A percentile compares a stretch with the other conserved stretches of the same genome.
phyloP scores from a whole-genome alignment of 805 yeast genomes.

The Kuraishia piskuri region DNA sequence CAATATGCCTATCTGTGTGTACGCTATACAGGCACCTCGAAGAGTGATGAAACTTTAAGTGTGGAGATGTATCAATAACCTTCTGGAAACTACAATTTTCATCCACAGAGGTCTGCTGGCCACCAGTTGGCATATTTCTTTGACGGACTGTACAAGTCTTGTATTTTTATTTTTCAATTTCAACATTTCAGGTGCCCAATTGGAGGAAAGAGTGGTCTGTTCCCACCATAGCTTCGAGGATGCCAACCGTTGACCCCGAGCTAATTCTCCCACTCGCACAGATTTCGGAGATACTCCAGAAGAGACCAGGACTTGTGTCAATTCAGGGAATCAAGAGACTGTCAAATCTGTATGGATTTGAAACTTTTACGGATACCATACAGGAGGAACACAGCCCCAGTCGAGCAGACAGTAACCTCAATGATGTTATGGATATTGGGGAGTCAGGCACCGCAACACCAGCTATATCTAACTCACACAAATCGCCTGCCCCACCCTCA shows the following conservation, averaged over 20 bases:
- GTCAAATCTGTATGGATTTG: conserved; percentile 28
- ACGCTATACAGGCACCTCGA: no score
- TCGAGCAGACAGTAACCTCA: neutral
- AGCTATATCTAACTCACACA: neutral
- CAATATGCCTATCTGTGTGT: no score
- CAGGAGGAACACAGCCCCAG: neutral
- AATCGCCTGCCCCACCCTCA: neutral
- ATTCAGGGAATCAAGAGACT: conserved; percentile 23
- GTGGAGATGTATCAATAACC: no score
- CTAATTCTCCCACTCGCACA: conserved; percentile 21
- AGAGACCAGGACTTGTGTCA: conserved; percentile 25
- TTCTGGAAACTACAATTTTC: no score
- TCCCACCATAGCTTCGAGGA: conserved; percentile 3
- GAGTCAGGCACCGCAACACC: neutral
- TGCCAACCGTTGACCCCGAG: conserved; percentile 26
- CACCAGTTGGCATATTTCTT: no score
- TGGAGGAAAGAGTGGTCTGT: neutral
- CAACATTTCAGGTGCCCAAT: neutral
- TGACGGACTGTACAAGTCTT: no score
- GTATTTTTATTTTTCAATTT: no score
- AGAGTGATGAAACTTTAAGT: no score
- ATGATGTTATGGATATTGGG: neutral
- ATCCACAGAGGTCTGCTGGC: no score
- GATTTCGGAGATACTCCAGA: conserved; percentile 23
- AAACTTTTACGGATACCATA: conserved; percentile 21